A percentile compares a stretch with the other conserved stretches of the same genome.
phyloP scores from a whole-genome alignment of 306 rosid species.

The Prunus davidiana region DNA sequence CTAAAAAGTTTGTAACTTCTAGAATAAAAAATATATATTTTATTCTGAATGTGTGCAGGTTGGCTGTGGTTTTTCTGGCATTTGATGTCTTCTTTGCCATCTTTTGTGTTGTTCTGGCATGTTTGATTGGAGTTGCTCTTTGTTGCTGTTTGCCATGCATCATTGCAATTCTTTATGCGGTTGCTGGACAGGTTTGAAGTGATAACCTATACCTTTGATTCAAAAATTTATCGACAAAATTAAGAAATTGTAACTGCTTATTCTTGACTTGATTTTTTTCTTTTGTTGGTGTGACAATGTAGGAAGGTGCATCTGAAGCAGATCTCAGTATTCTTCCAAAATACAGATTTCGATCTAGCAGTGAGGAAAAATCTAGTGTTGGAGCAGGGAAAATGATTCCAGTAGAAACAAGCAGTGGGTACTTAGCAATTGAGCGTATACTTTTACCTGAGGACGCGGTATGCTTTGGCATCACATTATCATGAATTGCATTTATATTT shows the following conservation, averaged over 20 bases:
- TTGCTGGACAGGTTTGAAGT: constrained; percentile 89
- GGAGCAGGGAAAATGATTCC: constrained; percentile 95
- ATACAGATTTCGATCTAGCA: constrained; percentile 54
- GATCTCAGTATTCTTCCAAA: constrained; percentile 75
- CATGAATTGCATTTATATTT: neutral
- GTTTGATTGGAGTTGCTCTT: constrained; percentile 92
- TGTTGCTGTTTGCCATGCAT: constrained; percentile 99
- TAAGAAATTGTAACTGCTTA: constrained; percentile 23
- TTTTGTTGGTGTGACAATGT: constrained; percentile 26
- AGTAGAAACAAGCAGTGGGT: constrained; percentile 50
- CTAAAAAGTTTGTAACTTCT: neutral
- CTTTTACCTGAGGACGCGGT: constrained; percentile 92
- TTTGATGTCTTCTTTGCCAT: constrained; percentile 95
- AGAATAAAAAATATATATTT: constrained; percentile 12
- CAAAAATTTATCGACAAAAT: neutral
- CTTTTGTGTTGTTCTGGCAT: constrained; percentile 97
- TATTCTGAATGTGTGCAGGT: constrained; percentile 64
- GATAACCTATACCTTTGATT: constrained; percentile 9
- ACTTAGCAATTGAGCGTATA: constrained; percentile 57
- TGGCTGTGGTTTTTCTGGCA: constrained; percentile 92
- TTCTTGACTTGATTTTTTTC: constrained; percentile 3
- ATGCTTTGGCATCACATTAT: constrained; percentile 25
- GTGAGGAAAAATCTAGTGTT: constrained; percentile 53
- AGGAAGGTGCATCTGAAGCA: constrained; percentile 97
- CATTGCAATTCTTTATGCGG: constrained; percentile 88